Evolutionary conservation across 2,329 filamentous ascomycete species (phyloP).

Genomic region (Akanthomyces uredinophilus): DNA sequence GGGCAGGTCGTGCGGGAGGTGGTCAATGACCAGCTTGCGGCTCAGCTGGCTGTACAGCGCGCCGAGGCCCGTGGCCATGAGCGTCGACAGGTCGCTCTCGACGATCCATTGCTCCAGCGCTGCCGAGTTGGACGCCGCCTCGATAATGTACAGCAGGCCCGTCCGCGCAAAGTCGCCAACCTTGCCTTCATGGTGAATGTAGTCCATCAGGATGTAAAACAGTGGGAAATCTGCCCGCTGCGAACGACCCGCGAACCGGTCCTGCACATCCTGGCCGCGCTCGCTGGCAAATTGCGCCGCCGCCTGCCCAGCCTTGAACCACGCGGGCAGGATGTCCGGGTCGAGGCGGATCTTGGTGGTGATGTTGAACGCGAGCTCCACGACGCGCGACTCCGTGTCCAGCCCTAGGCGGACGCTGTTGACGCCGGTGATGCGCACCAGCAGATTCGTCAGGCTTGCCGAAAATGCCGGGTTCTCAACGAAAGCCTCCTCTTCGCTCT

Average conservation of each 20-base stretch:
- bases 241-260: conserved; percentile 76
- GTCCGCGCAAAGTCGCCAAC: conserved; percentile 95
- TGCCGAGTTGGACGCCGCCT: conserved; percentile 78
- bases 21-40: conserved; percentile 76
- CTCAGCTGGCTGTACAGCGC: conserved; percentile 64
- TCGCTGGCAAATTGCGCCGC: conserved; percentile 27
- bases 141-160: conserved; percentile 90
- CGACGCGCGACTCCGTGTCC: conserved; percentile 81
- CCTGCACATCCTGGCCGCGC: conserved; percentile 55
- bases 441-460: conserved; percentile 77
- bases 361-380: conserved; percentile 92
- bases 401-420: conserved; percentile 68
- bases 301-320: conserved; percentile 67
- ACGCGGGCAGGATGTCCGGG: conserved; percentile 79
- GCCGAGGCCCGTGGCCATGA: conserved; percentile 94
- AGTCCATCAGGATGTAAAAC: conserved; percentile 93
- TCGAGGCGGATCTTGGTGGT: conserved; percentile 92
- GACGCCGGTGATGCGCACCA: conserved; percentile 70
- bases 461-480: conserved; percentile 84
- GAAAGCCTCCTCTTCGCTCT: conserved; percentile 94
- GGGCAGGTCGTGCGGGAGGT: conserved; percentile 69
- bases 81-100: conserved; percentile 88
- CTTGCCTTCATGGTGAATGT: conserved; percentile 91
- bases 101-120: conserved; percentile 93
- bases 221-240: conserved; percentile 91